A percentile compares a stretch with the other conserved stretches of the same genome.
Conservation (phyloP, 2,329 filamentous ascomycete genomes). For the Paracorniculantispora psalliotae region DNA sequence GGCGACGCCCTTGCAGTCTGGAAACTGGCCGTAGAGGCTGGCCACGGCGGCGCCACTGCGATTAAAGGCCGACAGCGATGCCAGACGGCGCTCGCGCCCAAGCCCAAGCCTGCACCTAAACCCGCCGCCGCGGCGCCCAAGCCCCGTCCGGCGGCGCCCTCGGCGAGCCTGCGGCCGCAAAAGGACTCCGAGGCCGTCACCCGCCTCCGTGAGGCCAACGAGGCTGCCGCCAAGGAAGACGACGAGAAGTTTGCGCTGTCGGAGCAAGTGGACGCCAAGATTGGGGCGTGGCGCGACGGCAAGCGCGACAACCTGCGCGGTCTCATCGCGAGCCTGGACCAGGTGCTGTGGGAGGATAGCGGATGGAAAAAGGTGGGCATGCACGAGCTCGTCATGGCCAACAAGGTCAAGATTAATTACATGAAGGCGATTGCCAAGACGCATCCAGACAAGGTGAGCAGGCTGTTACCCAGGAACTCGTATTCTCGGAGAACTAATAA, state of each 20-base stretch:
- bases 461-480: no score
- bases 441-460: constrained; percentile 92
- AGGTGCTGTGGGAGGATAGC: constrained; percentile 83
- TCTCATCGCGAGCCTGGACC: constrained; percentile 78
- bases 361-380: constrained; percentile 97
- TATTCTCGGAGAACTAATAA: no score
- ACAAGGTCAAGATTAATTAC: constrained; percentile 94
- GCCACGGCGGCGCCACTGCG: constrained; percentile 78
- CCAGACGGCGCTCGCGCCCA: constrained; percentile 76
- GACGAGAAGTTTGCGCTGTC: constrained; percentile 88
- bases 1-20: constrained; percentile 74
- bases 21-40: constrained; percentile 76
- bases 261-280: constrained; percentile 76
- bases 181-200: constrained; percentile 72
- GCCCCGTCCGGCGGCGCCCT: constrained; percentile 38
- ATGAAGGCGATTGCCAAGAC: constrained; percentile 99
- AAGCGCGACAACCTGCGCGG: constrained; percentile 92
- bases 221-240: constrained; percentile 78
- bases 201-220: constrained; percentile 75
- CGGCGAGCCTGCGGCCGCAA: constrained; percentile 35
- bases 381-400: constrained; percentile 86
- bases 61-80: constrained; percentile 84
- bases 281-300: constrained; percentile 79
- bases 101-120: constrained; percentile 46
- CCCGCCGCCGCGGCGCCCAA: constrained; percentile 33